These are phyloP conservation scores for Thermothielavioides terrestris DNA, from an alignment of 495 filamentous ascomycete species.

Conservation along the genomic window DNA sequence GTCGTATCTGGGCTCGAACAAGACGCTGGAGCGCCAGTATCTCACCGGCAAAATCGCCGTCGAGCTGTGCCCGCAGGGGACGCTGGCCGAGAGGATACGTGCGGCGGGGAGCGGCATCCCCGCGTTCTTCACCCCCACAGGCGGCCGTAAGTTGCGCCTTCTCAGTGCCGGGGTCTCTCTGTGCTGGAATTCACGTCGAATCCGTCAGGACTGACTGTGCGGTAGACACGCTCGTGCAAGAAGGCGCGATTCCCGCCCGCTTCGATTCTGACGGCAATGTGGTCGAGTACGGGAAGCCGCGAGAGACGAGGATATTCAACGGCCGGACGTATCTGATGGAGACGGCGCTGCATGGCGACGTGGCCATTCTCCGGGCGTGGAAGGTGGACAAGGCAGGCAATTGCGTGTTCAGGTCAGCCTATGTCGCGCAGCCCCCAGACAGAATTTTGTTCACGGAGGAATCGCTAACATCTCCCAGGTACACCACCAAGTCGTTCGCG, in stretches of 20 bases:
- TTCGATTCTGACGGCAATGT: constrained; percentile 45
- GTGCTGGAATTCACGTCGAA: too few species aligned
- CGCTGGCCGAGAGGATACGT: constrained; percentile 52
- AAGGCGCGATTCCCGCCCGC: constrained; percentile 50
- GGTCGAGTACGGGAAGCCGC: constrained; percentile 44
- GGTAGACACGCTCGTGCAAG: constrained; percentile 51
- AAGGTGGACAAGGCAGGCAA: constrained; percentile 60
- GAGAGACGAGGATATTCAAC: constrained; percentile 52
- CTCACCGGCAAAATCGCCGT: constrained; percentile 53
- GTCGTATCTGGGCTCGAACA: constrained; percentile 55
- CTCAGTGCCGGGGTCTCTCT: too few species aligned
- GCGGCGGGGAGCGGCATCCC: constrained; percentile 60
- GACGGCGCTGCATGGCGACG: constrained; percentile 52
- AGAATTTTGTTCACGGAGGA: too few species aligned
- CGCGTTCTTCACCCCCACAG: constrained; percentile 58
- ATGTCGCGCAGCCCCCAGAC: too few species aligned
- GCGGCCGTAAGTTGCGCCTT: constrained; percentile 34
- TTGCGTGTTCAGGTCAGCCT: constrained; percentile 44
- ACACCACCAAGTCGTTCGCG: constrained; percentile 54
- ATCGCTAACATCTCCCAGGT: constrained; percentile 12
- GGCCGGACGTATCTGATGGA: constrained; percentile 55
- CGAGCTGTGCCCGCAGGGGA: constrained; percentile 58
- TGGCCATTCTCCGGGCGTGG: constrained; percentile 54
- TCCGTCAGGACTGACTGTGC: too few species aligned
- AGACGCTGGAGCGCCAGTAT: constrained; percentile 55